These are phyloP conservation scores for Penicillium nordicum DNA, from an alignment of 2,329 filamentous ascomycete genomes.

Conservation along the genomic window DNA sequence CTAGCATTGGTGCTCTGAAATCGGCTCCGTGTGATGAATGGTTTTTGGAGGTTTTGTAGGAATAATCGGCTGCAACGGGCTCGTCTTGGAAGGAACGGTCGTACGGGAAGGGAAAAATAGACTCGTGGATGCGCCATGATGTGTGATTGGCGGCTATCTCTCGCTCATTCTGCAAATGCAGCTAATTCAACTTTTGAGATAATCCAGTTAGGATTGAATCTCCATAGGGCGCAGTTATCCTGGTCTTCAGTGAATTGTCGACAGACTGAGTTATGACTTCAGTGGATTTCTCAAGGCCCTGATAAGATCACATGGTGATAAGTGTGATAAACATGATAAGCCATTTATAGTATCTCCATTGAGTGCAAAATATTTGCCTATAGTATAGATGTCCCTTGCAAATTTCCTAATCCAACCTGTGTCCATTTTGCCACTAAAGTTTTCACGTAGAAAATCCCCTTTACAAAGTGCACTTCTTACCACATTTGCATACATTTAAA, in stretches of 20 bases:
- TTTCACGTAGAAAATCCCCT: too few relatives aligned
- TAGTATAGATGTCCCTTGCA: background rate
- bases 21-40: slow-evolving; percentile 9
- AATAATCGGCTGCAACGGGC: slow-evolving; percentile 12
- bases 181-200: background rate
- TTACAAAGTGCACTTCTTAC: too few relatives aligned
- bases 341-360: background rate
- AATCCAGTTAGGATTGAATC: background rate
- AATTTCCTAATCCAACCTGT: background rate
- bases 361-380: background rate
- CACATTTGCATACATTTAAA: too few relatives aligned
- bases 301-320: slow-evolving; percentile 25
- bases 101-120: slow-evolving; percentile 8
- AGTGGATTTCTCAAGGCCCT: slow-evolving; percentile 2
- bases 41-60: slow-evolving; percentile 5
- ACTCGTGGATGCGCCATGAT: slow-evolving; percentile 10
- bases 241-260: background rate
- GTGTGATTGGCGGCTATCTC: slow-evolving; percentile 10
- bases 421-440: background rate
- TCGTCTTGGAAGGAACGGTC: slow-evolving; percentile 16
- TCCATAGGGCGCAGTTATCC: background rate
- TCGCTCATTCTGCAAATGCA: slow-evolving; percentile 11
- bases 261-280: slow-evolving; percentile 5
- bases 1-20: slow-evolving; percentile 24
- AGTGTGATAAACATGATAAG: slow-evolving; percentile 12